Conservation (phyloP, 169 alveolate genomes). For the Toxoplasma gondii region DNA sequence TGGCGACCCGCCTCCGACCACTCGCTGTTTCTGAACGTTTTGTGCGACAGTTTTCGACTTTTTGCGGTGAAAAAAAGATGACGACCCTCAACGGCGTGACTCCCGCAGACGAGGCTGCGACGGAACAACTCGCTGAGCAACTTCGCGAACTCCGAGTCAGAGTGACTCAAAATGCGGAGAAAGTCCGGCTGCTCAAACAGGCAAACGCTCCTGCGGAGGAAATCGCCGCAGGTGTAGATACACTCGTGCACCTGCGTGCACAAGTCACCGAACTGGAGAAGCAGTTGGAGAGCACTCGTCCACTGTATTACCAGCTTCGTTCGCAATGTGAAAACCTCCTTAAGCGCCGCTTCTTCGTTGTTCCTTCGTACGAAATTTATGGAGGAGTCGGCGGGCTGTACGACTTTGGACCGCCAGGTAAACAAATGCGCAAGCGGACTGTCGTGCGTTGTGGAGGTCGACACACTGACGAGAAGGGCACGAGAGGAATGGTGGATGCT, state of each 20-base stretch:
- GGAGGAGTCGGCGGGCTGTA: constrained; percentile 93
- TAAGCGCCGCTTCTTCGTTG: constrained; percentile 87
- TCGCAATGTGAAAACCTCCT: constrained; percentile 81
- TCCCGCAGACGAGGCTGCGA: not conserved
- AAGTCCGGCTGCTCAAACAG: constrained; percentile 34
- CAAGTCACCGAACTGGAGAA: constrained; percentile 32
- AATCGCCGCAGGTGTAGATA: not conserved
- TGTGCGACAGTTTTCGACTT: not conserved
- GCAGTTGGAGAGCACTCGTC: constrained; percentile 25
- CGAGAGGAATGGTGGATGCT: no score
- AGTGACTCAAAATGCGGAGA: constrained; percentile 29
- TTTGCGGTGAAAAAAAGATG: not conserved
- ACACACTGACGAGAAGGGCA: no score
- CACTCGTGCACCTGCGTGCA: not conserved
- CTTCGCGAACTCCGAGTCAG: constrained; percentile 19
- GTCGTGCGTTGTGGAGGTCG: no score
- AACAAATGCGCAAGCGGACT: not conserved
- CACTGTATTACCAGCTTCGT: constrained; percentile 31
- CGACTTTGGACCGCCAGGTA: constrained; percentile 57
- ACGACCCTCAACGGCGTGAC: not conserved
- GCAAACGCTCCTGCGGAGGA: constrained; percentile 37
- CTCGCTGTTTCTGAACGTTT: no score
- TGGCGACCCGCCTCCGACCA: no score
- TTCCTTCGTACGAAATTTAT: constrained; percentile 89
- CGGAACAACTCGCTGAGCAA: not conserved